A percentile compares a stretch with the other conserved stretches of the same genome.
Evolutionary conservation across 768 basidiomycete species (phyloP).

Genomic region (Termitomyces sp.): DNA sequence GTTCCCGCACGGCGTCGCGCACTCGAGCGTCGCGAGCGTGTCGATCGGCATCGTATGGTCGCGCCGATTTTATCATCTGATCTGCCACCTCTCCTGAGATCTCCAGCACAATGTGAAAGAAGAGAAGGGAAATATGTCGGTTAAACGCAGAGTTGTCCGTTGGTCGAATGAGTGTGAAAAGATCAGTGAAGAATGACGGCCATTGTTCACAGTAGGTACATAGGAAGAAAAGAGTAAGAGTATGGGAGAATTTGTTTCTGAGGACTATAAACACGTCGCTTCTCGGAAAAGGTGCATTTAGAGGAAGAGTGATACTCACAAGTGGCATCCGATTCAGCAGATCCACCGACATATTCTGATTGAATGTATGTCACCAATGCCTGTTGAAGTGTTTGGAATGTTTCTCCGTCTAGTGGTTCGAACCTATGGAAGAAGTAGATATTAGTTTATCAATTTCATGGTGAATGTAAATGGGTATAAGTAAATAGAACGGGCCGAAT

Average conservation of each 20-base stretch:
- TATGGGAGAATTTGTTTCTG: constrained; percentile 94
- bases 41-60: constrained; percentile 62
- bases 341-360: constrained; percentile 81
- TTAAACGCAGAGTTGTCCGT: constrained; percentile 64
- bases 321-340: constrained; percentile 73
- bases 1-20: constrained; percentile 84
- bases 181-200: constrained; percentile 78
- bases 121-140: constrained; percentile 78
- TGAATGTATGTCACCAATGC: constrained; percentile 78
- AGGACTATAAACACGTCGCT: constrained; percentile 46
- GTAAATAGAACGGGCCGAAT: neutral
- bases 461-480: neutral
- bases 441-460: constrained; percentile 1
- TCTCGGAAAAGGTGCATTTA: constrained; percentile 8
- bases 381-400: constrained; percentile 69
- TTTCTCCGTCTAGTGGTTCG: constrained; percentile 62
- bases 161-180: constrained; percentile 68
- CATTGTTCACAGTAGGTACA: constrained; percentile 82
- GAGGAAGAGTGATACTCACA: constrained; percentile 49
- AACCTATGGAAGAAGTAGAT: constrained; percentile 32
- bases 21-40: constrained; percentile 80
- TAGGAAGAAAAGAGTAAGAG: constrained; percentile 83
- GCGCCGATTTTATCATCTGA: constrained; percentile 85
- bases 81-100: constrained; percentile 98
- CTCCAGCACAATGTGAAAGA: constrained; percentile 90